Percentiles rank a stretch among this genome's conserved stretches.
phyloP scores from a whole-genome alignment of 2,329 filamentous ascomycete species.

The Metarhizium brunneum region DNA sequence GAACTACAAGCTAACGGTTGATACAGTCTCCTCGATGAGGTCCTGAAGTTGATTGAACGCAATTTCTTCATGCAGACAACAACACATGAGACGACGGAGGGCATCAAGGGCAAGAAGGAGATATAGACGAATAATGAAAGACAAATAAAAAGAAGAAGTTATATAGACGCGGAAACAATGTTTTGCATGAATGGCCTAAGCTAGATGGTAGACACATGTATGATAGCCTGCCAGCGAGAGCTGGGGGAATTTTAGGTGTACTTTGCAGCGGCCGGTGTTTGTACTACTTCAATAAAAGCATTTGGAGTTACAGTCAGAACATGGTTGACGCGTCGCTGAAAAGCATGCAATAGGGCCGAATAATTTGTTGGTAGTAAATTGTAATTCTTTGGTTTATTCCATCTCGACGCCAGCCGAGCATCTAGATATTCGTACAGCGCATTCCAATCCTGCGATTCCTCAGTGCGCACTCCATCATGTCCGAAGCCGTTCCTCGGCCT shows the following conservation, averaged over 20 bases:
- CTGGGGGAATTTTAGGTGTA: neutral
- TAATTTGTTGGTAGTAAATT: neutral
- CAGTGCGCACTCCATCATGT: slow-evolving; percentile 6
- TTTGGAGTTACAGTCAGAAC: neutral
- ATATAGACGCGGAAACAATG: neutral
- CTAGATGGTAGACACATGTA: slow-evolving; percentile 23
- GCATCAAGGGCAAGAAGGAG: slow-evolving; percentile 43
- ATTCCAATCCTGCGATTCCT: neutral
- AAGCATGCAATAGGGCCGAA: neutral
- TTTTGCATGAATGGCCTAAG: slow-evolving; percentile 8
- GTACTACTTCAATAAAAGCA: neutral
- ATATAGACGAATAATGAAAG: slow-evolving; percentile 11
- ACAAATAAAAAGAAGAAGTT: slow-evolving; percentile 10
- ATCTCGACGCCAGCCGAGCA: slow-evolving; percentile 7
- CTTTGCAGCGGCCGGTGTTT: neutral
- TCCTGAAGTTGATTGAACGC: slow-evolving; percentile 70
- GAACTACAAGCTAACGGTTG: slow-evolving; percentile 14
- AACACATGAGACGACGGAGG: slow-evolving; percentile 25
- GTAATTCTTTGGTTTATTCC: neutral
- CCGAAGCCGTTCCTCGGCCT: slow-evolving; percentile 7
- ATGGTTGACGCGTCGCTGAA: neutral
- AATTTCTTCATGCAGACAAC: slow-evolving; percentile 50
- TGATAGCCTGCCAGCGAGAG: slow-evolving; percentile 11
- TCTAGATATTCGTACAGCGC: slow-evolving; percentile 12
- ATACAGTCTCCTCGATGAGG: slow-evolving; percentile 67